Base-by-base conservation (phyloP, 2,329 filamentous ascomycete species). In the Exophiala sp. region DNA sequence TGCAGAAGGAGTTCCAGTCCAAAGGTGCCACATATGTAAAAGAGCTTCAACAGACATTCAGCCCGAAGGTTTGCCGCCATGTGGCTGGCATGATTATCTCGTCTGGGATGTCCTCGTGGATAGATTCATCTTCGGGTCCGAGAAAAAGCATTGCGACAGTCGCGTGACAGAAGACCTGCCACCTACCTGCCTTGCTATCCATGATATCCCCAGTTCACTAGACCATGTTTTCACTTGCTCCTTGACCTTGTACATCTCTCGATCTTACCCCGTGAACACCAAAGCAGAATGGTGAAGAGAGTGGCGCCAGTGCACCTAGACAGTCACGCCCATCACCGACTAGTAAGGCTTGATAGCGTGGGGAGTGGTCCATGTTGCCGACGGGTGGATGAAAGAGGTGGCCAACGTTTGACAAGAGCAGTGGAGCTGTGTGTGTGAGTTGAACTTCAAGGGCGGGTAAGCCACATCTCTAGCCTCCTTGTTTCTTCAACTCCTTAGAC, bases 291-390 rank as follows among this genome's bases (percentile, higher is more conserved):
- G 23, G 18, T 30, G 38, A 47, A 44, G 37, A 37, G 42, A 5
- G 13, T 49, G 53, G 53, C 53, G 50, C 48, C 46, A 50, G 53
- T 49, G 39, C 23, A 39, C 29, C 39, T 39, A 24, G 22, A 41
- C 24, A 34, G 42, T 39, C 29, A 32, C 24, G n/a, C 45, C 50
- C 43, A 56, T 56, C 53, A 53, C 53, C 48, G 38, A 47, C n/a
- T n/a, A n/a, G 48, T 50, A 52, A 11, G 35, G 37, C 32, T 32
- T 22, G 9, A 22, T 56, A 53, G 50, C 46, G 53, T 56, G 53
- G 49, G 49, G 38, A 56, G 40, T 30, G 38, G 50, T 39, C 19
- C 18, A 34, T 7, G 19, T 19, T 34, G 14, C 14, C 24, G 37
- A 46, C 32, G 35, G 35, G 18, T 43, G 21, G 21, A 11, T 16